Conservation (phyloP, 768 basidiomycete genomes). For the Candolleomyces eurysporus region DNA sequence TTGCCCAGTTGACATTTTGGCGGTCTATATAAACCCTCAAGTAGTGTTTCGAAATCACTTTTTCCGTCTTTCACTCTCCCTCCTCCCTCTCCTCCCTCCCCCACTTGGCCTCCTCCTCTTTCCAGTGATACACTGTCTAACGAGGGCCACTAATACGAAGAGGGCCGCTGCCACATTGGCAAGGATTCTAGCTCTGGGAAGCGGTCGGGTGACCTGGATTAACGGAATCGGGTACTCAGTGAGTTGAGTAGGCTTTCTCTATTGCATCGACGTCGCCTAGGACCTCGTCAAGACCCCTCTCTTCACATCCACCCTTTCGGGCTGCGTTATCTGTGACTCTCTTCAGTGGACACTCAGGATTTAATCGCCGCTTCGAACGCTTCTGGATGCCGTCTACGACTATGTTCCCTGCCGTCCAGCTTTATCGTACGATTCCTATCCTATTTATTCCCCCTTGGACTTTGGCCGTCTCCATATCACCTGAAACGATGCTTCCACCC, state of each 20-base stretch:
- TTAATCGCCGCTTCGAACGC: not conserved
- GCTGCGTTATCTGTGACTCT: not conserved
- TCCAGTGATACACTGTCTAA: not conserved
- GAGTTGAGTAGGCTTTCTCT: too few species aligned
- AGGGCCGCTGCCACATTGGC: not conserved
- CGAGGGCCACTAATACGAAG: not conserved
- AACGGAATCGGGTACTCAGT: too few species aligned
- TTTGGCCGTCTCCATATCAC: not conserved
- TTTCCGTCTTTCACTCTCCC: conserved; percentile 5
- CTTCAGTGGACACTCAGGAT: not conserved
- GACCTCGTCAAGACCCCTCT: not conserved
- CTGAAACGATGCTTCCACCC: too few species aligned
- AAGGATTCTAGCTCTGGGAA: too few species aligned
- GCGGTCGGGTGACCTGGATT: too few species aligned
- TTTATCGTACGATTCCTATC: not conserved
- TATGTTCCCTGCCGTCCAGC: not conserved
- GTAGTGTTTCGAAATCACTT: not conserved
- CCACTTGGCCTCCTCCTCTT: not conserved
- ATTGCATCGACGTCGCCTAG: too few species aligned
- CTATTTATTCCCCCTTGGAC: too few species aligned
- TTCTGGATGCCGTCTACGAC: not conserved
- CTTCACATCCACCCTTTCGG: conserved; percentile 4
- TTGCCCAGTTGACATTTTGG: conserved; percentile 8
- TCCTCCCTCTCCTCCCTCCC: conserved; percentile 1
- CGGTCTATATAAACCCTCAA: conserved; percentile 19